These are phyloP conservation scores for Sclerotinia glacialis DNA, from an alignment of 2,329 filamentous ascomycete species.

Conservation along the genomic window DNA sequence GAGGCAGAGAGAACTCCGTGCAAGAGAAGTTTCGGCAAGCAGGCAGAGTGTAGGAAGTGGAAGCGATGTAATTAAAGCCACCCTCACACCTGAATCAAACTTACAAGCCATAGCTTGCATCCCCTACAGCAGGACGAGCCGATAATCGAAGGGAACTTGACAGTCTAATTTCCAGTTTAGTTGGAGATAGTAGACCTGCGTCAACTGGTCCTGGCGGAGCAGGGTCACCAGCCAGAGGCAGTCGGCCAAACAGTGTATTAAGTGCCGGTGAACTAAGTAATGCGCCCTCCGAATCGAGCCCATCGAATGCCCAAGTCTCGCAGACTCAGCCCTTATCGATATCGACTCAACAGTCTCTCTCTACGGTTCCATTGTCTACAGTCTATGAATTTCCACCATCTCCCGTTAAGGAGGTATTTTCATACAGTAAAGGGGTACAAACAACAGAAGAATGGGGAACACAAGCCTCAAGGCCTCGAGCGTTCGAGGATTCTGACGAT, in stretches of 20 bases:
- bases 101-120: conserved; percentile 54
- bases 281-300: conserved; percentile 61
- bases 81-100: conserved; percentile 32
- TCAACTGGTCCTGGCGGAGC: conserved; percentile 63
- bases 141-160: conserved; percentile 76
- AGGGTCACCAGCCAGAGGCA: conserved; percentile 68
- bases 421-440: conserved; percentile 96
- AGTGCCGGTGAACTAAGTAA: conserved; percentile 79
- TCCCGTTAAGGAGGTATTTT: conserved; percentile 79
- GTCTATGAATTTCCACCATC: conserved; percentile 78
- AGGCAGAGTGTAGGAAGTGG: conserved; percentile 66
- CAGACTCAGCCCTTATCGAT: conserved; percentile 44
- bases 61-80: conserved; percentile 61
- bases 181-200: conserved; percentile 60
- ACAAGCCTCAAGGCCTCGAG: conserved; percentile 51
- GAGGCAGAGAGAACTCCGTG: conserved; percentile 79
- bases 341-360: conserved; percentile 59
- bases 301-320: conserved; percentile 44
- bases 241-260: conserved; percentile 81
- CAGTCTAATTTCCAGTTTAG: conserved; percentile 77
- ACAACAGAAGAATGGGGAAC: conserved; percentile 72
- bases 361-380: conserved; percentile 69
- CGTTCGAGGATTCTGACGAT: conserved; percentile 61
- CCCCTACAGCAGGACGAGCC: conserved; percentile 67
- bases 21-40: conserved; percentile 68